These are phyloP conservation scores for Gaeumannomyces sp. DNA, from an alignment of 2,329 filamentous ascomycete genomes.

Conservation along the genomic window DNA sequence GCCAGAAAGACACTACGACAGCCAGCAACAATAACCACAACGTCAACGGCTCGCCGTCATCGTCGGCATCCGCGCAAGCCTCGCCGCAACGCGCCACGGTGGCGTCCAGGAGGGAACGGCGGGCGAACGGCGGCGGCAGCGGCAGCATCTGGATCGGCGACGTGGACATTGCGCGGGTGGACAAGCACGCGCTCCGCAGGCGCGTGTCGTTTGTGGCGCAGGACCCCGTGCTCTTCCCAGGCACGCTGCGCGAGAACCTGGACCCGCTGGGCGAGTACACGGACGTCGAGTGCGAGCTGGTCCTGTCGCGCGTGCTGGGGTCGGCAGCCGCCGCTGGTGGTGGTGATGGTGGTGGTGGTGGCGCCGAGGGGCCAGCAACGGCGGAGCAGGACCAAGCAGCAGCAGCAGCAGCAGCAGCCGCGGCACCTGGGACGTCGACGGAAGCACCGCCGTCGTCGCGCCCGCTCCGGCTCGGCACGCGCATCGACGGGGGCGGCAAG, in stretches of 20 bases:
- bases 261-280: conserved; percentile 59
- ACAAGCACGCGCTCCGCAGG: conserved; percentile 49
- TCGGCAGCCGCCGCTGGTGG: conserved; percentile 13
- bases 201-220: conserved; percentile 59
- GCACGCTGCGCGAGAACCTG: conserved; percentile 56
- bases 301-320: conserved; percentile 55
- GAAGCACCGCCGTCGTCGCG: conserved; percentile 5
- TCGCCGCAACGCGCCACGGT: too few species aligned
- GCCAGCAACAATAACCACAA: background rate
- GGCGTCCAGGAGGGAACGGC: background rate
- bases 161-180: conserved; percentile 44
- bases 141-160: conserved; percentile 50
- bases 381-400: conserved; percentile 1
- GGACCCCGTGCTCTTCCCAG: conserved; percentile 56
- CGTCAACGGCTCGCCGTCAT: background rate
- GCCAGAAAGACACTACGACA: background rate
- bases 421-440: conserved; percentile 16
- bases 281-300: conserved; percentile 41
- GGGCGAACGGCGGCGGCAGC: background rate
- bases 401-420: conserved; percentile 30
- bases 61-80: too few species aligned
- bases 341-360: too few species aligned
- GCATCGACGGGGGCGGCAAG: conserved; percentile 53
- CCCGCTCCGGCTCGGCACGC: conserved; percentile 37
- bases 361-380: too few species aligned